A percentile compares a stretch with the other conserved stretches of the same genome.
phyloP scores from a whole-genome alignment of 176 grass and related monocot genomes.

The Eleusine indica region DNA sequence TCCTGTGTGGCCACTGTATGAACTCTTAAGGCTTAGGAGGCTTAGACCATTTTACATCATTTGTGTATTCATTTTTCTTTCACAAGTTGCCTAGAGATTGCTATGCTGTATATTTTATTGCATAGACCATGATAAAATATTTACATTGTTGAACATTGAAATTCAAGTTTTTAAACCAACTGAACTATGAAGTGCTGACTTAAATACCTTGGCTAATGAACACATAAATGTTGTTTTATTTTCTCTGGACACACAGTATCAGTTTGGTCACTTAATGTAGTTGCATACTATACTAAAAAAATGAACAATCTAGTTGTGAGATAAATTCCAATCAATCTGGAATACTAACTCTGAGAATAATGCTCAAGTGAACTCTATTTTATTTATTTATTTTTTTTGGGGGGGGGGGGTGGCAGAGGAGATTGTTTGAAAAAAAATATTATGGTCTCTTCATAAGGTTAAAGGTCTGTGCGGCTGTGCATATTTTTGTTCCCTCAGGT shows the following conservation, averaged over 20 bases:
- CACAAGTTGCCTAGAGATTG: not conserved
- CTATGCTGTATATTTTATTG: not conserved
- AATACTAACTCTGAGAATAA: not conserved
- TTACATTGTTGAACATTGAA: not conserved
- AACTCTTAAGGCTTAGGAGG: not conserved
- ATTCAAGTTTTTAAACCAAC: not conserved
- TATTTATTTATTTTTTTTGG: not conserved
- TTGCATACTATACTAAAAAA: not conserved
- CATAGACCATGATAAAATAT: not conserved
- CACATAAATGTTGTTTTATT: not conserved
- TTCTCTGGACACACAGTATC: not conserved
- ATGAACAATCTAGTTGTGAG: slow-evolving; percentile 17
- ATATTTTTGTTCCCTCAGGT: slow-evolving; percentile 41
- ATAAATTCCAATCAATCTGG: not conserved
- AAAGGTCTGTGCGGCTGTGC: not conserved
- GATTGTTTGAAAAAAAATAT: not conserved
- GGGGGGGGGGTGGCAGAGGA: not conserved
- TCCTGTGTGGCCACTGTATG: not conserved
- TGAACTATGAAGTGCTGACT: not conserved
- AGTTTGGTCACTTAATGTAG: slow-evolving; percentile 7
- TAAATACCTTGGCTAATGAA: not conserved
- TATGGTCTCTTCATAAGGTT: not conserved
- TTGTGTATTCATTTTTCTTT: not conserved
- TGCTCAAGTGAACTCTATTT: not conserved
- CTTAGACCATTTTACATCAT: not conserved